Evolutionary conservation across 2,329 filamentous ascomycete species (phyloP), one percentile per base, ranked within the genome.

Genomic region (Trichoderma sp.): DNA sequence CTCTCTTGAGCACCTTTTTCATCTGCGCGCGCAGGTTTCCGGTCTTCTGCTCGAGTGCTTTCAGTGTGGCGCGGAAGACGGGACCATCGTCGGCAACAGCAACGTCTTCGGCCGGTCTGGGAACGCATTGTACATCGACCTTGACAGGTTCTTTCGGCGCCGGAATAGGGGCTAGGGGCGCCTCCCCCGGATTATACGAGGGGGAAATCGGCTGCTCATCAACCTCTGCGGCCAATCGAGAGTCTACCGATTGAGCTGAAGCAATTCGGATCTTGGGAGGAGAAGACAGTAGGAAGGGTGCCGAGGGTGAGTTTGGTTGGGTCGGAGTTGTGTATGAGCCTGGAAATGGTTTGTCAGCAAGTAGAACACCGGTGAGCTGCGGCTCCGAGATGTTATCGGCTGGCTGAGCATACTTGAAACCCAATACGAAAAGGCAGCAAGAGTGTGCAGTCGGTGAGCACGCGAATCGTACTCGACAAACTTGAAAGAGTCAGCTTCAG

Each of bases 401-500:
- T 14, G 44, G 24, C 34, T 19, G 10, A 51, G 75, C 84, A 74
- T 83, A 89, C 91, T 94, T 71, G 94, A 86, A 66, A 98, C 93
- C 90, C 92, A 99, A 75, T 97, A 98, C 5, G 92, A 93, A 78
- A 99, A 98, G 74, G 88, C 93, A 15, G 92, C 93, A 62, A 99
- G 84, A 4, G 93, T 94, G 71, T 96, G 88, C 67, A 99, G 80
- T 68, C 90, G 87, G 78, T 99, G 95, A 41, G 93, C 92, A 70
- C 94, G 88, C 74, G 95, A 90, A 77, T 99, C 93, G 74, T 99
- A 99, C 78, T 99, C 95, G 71, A 98, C 90, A 78, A 99, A 97
- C 90, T 92, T 47, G 3, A 34, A 34, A 60, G 4, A 14, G 70
- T 78, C 66, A 78, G 75, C 52, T 30, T 57, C 6, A 17, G 30